These are phyloP conservation scores for Chytriomyces sp. DNA, from an alignment of 192 early-diverging fungal species.

Conservation along the genomic window DNA sequence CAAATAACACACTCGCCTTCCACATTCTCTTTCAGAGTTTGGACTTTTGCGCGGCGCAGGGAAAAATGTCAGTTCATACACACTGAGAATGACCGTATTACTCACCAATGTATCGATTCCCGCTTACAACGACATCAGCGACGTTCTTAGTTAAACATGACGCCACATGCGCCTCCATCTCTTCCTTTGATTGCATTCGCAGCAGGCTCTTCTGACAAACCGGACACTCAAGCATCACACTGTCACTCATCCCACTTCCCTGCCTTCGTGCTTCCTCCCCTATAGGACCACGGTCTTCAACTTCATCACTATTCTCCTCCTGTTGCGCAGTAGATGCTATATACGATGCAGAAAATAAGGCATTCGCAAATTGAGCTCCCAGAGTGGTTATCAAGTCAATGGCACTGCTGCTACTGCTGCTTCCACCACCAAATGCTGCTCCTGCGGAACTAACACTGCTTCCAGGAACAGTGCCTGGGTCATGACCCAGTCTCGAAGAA, in stretches of 20 bases:
- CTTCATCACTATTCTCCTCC: neutral
- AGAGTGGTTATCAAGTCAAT: conserved; percentile 14
- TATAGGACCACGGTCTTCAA: conserved; percentile 16
- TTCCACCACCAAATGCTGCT: neutral
- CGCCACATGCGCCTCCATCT: conserved; percentile 63
- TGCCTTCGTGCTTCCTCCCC: conserved; percentile 12
- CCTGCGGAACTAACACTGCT: neutral
- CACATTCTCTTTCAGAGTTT: conserved; percentile 42
- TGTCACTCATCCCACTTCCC: conserved; percentile 36
- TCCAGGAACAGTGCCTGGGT: neutral
- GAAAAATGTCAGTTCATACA: neutral
- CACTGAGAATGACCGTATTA: conserved; percentile 8
- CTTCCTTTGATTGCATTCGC: conserved; percentile 47
- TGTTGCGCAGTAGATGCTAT: neutral
- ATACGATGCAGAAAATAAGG: neutral
- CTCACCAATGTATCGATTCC: conserved; percentile 71
- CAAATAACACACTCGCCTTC: conserved; percentile 87
- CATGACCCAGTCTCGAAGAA: too few species aligned
- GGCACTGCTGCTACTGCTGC: conserved; percentile 7
- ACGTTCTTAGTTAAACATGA: conserved; percentile 59
- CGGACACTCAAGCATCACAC: conserved; percentile 76
- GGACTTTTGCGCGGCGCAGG: conserved; percentile 27
- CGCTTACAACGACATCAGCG: conserved; percentile 46
- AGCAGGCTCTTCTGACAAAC: conserved; percentile 65
- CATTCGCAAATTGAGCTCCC: neutral